A percentile compares a stretch with the other conserved stretches of the same genome.
Evolutionary conservation across 2,329 filamentous ascomycete species (phyloP).

Genomic region (Beauveria bassiana): DNA sequence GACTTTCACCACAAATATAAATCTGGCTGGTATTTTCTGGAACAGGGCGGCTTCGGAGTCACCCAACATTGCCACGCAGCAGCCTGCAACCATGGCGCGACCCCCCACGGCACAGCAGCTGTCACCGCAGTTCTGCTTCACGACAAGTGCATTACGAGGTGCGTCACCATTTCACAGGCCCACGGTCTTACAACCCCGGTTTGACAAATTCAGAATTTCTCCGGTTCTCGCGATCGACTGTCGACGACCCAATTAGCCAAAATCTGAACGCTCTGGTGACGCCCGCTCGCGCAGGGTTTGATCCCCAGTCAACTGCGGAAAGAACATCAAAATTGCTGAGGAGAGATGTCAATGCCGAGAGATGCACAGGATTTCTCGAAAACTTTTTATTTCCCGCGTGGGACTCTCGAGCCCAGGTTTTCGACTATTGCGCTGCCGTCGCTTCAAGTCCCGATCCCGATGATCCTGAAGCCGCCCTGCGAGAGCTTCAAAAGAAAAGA

Average conservation of each 20-base stretch:
- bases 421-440: slow-evolving; percentile 84
- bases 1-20: slow-evolving; percentile 20
- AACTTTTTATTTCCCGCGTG: slow-evolving; percentile 80
- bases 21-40: slow-evolving; percentile 44
- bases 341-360: slow-evolving; percentile 47
- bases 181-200: neutral
- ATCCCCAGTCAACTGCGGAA: slow-evolving; percentile 67
- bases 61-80: slow-evolving; percentile 25
- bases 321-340: slow-evolving; percentile 45
- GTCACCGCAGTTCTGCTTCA: slow-evolving; percentile 73
- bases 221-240: slow-evolving; percentile 69
- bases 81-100: slow-evolving; percentile 37
- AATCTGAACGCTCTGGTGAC: slow-evolving; percentile 85
- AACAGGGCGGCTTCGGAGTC: slow-evolving; percentile 33
- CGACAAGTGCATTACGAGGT: slow-evolving; percentile 62
- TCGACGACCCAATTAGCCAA: slow-evolving; percentile 90
- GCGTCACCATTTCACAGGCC: slow-evolving; percentile 5
- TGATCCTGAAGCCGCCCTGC: slow-evolving; percentile 66
- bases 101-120: slow-evolving; percentile 42
- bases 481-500: slow-evolving; percentile 62
- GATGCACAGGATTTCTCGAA: slow-evolving; percentile 68
- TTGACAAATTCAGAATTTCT: slow-evolving; percentile 65
- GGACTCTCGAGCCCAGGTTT: slow-evolving; percentile 72
- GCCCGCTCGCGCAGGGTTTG: slow-evolving; percentile 64
- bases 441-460: slow-evolving; percentile 81